Conservation (phyloP, 345 rosid species). For the Sapria himalayana region DNA sequence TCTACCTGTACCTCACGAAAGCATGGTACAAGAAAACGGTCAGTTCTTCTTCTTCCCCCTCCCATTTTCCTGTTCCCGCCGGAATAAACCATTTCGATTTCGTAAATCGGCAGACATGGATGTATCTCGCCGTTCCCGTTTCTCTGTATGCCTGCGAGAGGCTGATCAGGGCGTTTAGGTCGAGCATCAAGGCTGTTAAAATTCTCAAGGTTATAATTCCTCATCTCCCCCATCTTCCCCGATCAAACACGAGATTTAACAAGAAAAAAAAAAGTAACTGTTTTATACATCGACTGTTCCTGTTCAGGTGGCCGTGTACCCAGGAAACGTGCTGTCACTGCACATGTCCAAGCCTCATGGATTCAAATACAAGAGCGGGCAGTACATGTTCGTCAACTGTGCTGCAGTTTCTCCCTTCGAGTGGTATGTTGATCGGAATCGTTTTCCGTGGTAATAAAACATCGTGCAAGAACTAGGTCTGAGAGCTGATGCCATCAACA, state of each 20-base stretch:
- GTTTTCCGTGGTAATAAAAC: no score
- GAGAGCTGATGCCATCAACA: constrained; percentile 7
- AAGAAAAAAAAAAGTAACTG: not conserved
- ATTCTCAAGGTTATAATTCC: constrained; percentile 31
- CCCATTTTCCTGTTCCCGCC: not conserved
- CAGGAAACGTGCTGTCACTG: constrained; percentile 61
- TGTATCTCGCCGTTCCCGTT: constrained; percentile 63
- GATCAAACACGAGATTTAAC: not conserved
- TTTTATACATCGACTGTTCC: not conserved
- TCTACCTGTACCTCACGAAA: constrained; percentile 49
- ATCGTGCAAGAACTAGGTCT: not conserved
- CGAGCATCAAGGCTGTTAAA: constrained; percentile 65
- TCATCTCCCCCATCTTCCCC: not conserved
- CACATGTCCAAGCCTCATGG: constrained; percentile 80
- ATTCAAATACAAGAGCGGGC: constrained; percentile 78
- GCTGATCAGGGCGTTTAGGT: constrained; percentile 48
- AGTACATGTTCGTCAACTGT: constrained; percentile 83
- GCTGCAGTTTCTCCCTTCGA: constrained; percentile 67
- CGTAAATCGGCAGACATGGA: constrained; percentile 55
- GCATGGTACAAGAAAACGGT: constrained; percentile 70
- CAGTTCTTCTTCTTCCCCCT: not conserved
- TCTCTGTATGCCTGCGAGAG: constrained; percentile 48
- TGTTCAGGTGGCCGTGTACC: constrained; percentile 79
- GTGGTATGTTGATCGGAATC: constrained; percentile 23
- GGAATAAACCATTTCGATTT: not conserved